Evolutionary conservation across 2,329 filamentous ascomycete species (phyloP), one percentile per base, ranked within the genome.

Genomic region (Blastomyces emzantsi): DNA sequence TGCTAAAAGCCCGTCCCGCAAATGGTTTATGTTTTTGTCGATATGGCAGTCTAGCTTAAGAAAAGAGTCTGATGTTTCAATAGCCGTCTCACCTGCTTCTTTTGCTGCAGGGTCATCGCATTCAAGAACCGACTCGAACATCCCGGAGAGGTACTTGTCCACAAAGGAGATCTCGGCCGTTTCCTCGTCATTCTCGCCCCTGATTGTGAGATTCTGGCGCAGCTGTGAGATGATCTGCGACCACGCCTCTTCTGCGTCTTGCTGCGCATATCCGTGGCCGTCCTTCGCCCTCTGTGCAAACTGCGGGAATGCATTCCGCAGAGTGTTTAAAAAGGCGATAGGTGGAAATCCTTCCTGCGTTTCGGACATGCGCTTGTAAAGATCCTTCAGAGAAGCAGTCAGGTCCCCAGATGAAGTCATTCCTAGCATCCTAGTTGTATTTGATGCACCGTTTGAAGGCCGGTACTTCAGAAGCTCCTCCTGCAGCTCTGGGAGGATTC

Each of bases 181-280:
- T 49, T 72, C 71, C 19, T 72, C 70, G 2, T 72, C 68, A 59
- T 56, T 67, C 17, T 74, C 75, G 0, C 73, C 73, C 70, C 85
- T 86, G 67, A 89, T 77, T 73, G 86, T 87, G 60, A 97, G 79
- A 73, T 90, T 93, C 71, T 89, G 85, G 66, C 89, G 86, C 47
- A 99, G 79, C 72, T 93, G 90, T 55, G 89, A 86, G 6, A 99
- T 79, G 66, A 99, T 95, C 74, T 97, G 93, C 25, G 93, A 94
- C 92, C 93, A 99, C 57, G 93, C 94, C 76, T 99, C 94, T 76
- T 99, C 94, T 0, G 94, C 94, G 79, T 99, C 94, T 77, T 99
- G 94, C 77, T 99, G 94, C n/a, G 94, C 92, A 73, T 88, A 97
- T 7, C 90, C 92, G 64, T 88, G 82, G 28, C 90, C 90, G 41